phyloP scores from a whole-genome alignment of 2,329 filamentous ascomycete genomes.

The Parastagonospora avenae region DNA sequence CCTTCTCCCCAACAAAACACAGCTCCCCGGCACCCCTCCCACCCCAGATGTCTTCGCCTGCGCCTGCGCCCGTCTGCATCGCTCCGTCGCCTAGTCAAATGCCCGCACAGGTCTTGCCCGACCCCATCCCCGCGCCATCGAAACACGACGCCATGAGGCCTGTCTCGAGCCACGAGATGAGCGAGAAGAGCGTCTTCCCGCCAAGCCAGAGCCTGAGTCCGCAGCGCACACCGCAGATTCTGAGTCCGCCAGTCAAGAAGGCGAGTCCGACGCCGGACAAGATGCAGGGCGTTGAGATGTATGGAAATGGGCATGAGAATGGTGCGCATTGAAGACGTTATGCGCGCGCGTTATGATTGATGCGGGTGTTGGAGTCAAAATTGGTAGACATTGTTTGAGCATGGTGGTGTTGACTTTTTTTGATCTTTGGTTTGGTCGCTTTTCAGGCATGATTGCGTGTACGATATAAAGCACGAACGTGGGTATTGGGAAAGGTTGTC shows the following conservation, averaged over 20 bases:
- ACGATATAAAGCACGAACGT: no score
- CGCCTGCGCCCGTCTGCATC: conserved; percentile 30
- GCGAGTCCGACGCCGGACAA: background rate
- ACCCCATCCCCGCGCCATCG: conserved; percentile 51
- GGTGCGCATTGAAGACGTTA: no score
- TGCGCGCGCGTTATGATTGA: no score
- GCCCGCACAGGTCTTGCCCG: conserved; percentile 41
- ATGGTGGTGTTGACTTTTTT: no score
- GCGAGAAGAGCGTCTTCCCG: conserved; percentile 58
- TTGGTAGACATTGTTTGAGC: no score
- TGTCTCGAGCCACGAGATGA: conserved; percentile 38
- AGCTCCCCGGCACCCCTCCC: conserved; percentile 43
- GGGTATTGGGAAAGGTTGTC: no score
- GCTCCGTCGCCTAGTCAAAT: conserved; percentile 37
- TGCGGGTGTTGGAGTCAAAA: no score
- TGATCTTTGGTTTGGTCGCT: no score
- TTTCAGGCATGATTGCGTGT: no score
- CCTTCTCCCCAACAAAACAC: conserved; percentile 48
- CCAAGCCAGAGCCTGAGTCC: conserved; percentile 64
- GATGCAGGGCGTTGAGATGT: background rate
- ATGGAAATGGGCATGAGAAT: background rate
- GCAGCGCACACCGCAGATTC: conserved; percentile 60
- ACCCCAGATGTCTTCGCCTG: conserved; percentile 41
- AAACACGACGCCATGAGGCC: conserved; percentile 51
- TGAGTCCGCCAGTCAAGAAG: conserved; percentile 66